These are phyloP conservation scores for Hemileia vastatrix DNA, from an alignment of 1,284 basidiomycete species.

Conservation along the genomic window DNA sequence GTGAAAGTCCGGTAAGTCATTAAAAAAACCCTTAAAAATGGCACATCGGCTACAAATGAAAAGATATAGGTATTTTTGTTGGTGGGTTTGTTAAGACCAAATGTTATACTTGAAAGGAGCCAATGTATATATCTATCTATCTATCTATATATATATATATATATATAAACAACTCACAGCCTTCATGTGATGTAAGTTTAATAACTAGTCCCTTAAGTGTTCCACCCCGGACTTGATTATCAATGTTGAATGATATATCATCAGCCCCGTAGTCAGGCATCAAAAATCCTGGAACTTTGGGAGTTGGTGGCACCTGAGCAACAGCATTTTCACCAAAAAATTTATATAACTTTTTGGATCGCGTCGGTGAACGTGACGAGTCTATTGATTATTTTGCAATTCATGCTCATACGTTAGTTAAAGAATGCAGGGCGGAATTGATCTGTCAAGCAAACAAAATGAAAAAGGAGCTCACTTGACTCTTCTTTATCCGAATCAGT, in stretches of 20 bases:
- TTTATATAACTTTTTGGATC: conserved; percentile 20
- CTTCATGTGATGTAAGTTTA: conserved; percentile 21
- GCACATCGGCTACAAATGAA: conserved; percentile 53
- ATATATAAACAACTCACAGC: conserved; percentile 3
- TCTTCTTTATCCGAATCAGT: conserved; percentile 4
- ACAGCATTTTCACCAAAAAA: conserved; percentile 21
- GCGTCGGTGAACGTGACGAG: conserved; percentile 14
- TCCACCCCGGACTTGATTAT: conserved; percentile 41
- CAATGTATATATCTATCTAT: too few species aligned
- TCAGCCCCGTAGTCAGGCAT: conserved; percentile 37
- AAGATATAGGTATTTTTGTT: too few species aligned
- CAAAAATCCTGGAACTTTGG: conserved; percentile 37
- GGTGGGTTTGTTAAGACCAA: too few species aligned
- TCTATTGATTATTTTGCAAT: neutral
- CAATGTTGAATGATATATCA: conserved; percentile 38
- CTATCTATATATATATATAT: too few species aligned
- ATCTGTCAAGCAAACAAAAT: too few species aligned
- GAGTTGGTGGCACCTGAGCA: neutral
- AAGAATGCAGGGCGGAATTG: neutral
- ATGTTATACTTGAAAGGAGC: too few species aligned
- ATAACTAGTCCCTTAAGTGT: conserved; percentile 34
- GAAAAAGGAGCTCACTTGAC: conserved; percentile 8
- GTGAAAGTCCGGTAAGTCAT: conserved; percentile 97
- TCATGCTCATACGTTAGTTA: neutral
- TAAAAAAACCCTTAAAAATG: conserved; percentile 83